Percentiles rank a stretch among this genome's conserved stretches.
These are phyloP conservation scores for Agastache rugosa DNA, from an alignment of 257 asterid genomes.

Conservation along the genomic window DNA sequence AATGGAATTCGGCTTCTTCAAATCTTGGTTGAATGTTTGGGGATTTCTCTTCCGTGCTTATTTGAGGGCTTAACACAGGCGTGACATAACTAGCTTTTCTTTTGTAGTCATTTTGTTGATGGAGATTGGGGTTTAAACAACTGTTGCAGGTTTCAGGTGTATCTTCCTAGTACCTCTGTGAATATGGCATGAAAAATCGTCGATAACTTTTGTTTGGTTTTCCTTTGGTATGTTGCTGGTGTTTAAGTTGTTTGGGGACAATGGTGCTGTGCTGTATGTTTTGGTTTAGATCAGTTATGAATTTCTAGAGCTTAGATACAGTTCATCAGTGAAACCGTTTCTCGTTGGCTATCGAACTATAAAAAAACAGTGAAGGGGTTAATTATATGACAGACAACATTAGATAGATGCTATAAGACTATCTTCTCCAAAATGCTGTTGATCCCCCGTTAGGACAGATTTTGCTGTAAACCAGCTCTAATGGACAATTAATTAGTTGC, in stretches of 20 bases:
- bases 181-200: background rate
- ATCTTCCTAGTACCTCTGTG: background rate
- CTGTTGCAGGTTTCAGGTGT: background rate
- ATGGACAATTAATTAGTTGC: background rate
- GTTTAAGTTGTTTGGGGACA: constrained; percentile 10
- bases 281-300: background rate
- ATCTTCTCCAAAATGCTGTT: background rate
- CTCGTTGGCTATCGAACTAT: background rate
- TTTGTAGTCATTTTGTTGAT: background rate
- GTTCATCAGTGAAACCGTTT: background rate
- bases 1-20: constrained; percentile 19
- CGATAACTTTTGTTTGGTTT: background rate
- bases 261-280: background rate
- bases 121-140: constrained; percentile 4
- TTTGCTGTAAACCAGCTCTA: background rate
- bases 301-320: constrained; percentile 20
- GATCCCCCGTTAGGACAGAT: background rate
- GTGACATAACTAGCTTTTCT: background rate
- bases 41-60: background rate
- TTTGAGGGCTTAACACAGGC: background rate
- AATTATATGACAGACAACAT: background rate
- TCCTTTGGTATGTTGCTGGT: background rate
- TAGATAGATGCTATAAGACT: background rate
- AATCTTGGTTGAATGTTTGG: constrained; percentile 7
- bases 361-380: background rate